These are phyloP conservation scores for Fusarium penzigii DNA, from an alignment of 2,329 filamentous ascomycete species.

Conservation along the genomic window DNA sequence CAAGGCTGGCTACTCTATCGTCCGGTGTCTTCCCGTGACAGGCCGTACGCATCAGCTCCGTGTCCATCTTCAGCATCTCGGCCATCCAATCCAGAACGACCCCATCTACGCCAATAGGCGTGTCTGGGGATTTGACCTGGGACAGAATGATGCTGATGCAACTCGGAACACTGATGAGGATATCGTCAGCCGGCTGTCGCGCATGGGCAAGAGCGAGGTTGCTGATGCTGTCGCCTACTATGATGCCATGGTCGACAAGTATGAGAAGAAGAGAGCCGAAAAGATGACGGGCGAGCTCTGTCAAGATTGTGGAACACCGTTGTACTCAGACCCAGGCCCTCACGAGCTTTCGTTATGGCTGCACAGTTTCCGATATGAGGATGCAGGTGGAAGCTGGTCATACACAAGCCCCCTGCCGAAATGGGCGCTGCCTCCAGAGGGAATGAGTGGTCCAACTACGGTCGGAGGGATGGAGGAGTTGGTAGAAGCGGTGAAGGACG, in stretches of 20 bases:
- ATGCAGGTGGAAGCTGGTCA: constrained; percentile 78
- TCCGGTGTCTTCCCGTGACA: constrained; percentile 89
- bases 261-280: constrained; percentile 88
- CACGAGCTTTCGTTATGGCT: constrained; percentile 94
- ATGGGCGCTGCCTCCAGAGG: constrained; percentile 83
- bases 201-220: constrained; percentile 93
- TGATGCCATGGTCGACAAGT: constrained; percentile 88
- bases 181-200: constrained; percentile 79
- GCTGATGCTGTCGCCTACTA: constrained; percentile 91
- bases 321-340: constrained; percentile 88
- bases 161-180: constrained; percentile 79
- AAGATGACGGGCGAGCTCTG: constrained; percentile 87
- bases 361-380: constrained; percentile 88
- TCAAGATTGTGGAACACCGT: constrained; percentile 76
- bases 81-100: constrained; percentile 94
- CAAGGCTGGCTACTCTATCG: constrained; percentile 87
- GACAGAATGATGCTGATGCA: constrained; percentile 64
- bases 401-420: constrained; percentile 82
- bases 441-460: constrained; percentile 69
- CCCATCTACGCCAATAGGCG: constrained; percentile 95
- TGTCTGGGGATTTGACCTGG: constrained; percentile 84
- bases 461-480: constrained; percentile 63
- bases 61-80: constrained; percentile 91
- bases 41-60: constrained; percentile 93
- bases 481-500: constrained; percentile 54